These are phyloP conservation scores for Mallotus nudiflorus DNA, from an alignment of 345 rosid genomes.

Conservation along the genomic window DNA sequence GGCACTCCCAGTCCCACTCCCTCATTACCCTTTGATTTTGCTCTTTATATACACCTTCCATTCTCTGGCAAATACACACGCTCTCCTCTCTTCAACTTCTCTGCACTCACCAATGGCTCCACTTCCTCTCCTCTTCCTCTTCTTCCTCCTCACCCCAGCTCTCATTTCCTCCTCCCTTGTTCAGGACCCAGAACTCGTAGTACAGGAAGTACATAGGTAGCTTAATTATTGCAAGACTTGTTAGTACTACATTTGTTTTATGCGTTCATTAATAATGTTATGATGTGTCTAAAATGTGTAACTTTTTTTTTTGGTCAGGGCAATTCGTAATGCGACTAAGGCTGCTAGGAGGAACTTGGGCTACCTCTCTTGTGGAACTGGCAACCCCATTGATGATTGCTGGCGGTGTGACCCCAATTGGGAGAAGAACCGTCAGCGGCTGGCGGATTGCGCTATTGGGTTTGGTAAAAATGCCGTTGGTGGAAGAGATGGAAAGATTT, in stretches of 20 bases:
- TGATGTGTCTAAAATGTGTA: background rate
- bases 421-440: slow-evolving; percentile 31
- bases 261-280: no score
- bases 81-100: background rate
- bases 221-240: background rate
- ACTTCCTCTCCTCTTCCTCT: slow-evolving; percentile 20
- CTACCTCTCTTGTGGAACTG: slow-evolving; percentile 28
- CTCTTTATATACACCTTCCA: slow-evolving; percentile 38
- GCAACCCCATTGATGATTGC: slow-evolving; percentile 35
- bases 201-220: slow-evolving; percentile 20
- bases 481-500: slow-evolving; percentile 29
- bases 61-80: slow-evolving; percentile 11
- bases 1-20: slow-evolving; percentile 41
- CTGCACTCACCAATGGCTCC: slow-evolving; percentile 26
- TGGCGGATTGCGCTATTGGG: slow-evolving; percentile 34
- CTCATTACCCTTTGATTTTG: slow-evolving; percentile 13
- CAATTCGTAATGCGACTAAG: slow-evolving; percentile 22
- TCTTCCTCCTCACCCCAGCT: slow-evolving; percentile 11
- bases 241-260: background rate
- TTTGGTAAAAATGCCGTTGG: slow-evolving; percentile 34
- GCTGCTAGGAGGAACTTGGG: slow-evolving; percentile 30
- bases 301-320: slow-evolving; percentile 14
- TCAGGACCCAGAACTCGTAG: slow-evolving; percentile 28
- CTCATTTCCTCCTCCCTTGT: slow-evolving; percentile 21
- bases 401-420: slow-evolving; percentile 35